Percentiles rank a stretch among this genome's conserved stretches.
These are phyloP conservation scores for Debaryomyces subglobosus DNA, from an alignment of 1,139 yeast species.

Conservation along the genomic window DNA sequence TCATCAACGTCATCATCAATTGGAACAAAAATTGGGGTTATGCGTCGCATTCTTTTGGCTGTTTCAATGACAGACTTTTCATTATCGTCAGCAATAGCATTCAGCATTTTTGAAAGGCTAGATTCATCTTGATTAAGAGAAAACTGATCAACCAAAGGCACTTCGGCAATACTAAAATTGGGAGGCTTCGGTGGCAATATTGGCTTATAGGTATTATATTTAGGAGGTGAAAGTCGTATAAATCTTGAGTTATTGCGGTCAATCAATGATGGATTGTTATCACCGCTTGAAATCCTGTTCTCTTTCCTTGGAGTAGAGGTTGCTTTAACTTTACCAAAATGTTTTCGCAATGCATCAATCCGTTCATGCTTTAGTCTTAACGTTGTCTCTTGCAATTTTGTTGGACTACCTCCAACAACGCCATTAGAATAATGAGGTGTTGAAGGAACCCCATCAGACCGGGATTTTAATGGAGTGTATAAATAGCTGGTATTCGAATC, in stretches of 20 bases:
- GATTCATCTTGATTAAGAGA: neutral
- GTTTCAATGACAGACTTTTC: slow-evolving; percentile 33
- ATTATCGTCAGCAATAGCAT: slow-evolving; percentile 13
- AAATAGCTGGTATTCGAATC: slow-evolving; percentile 24
- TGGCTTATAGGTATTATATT: slow-evolving; percentile 2
- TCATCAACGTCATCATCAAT: slow-evolving; percentile 30
- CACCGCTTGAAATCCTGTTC: neutral
- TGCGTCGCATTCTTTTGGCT: slow-evolving; percentile 40
- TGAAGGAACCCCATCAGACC: slow-evolving; percentile 16
- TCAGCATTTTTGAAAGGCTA: neutral
- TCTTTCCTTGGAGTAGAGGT: slow-evolving; percentile 16
- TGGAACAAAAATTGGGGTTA: slow-evolving; percentile 46
- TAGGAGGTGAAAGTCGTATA: slow-evolving; percentile 19
- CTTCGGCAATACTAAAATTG: slow-evolving; percentile 20
- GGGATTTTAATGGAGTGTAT: slow-evolving; percentile 39
- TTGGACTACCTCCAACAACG: slow-evolving; percentile 34
- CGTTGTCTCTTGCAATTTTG: slow-evolving; percentile 44
- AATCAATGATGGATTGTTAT: neutral
- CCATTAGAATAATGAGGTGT: slow-evolving; percentile 27
- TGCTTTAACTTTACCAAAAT: slow-evolving; percentile 34
- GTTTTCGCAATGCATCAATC: slow-evolving; percentile 37
- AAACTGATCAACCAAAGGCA: neutral
- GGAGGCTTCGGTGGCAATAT: slow-evolving; percentile 38
- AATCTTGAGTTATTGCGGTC: slow-evolving; percentile 8
- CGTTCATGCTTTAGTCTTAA: slow-evolving; percentile 37